phyloP scores from a whole-genome alignment of 139 green algal species.

The Picochlorum sp. region DNA sequence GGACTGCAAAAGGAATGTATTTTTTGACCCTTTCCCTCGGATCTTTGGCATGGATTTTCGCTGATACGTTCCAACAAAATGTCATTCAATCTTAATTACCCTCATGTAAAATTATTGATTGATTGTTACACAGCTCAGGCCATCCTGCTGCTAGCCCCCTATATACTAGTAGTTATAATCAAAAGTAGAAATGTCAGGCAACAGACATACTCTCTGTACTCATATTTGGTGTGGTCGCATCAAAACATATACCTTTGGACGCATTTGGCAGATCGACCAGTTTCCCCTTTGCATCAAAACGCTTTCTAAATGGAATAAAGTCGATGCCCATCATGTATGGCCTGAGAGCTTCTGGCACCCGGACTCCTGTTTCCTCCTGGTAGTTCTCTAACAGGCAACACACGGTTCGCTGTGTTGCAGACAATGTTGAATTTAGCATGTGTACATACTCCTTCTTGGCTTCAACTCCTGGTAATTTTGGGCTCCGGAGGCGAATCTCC shows the following conservation, averaged over 20 bases:
- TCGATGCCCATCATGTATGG: slow-evolving; percentile 88
- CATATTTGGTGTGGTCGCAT: not conserved
- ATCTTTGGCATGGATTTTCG: too few relatives aligned
- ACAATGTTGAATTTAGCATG: slow-evolving; percentile 96
- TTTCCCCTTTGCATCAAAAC: slow-evolving; percentile 58
- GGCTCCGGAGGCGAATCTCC: slow-evolving; percentile 61
- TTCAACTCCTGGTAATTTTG: slow-evolving; percentile 46
- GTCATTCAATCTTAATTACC: too few relatives aligned
- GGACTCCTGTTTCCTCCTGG: slow-evolving; percentile 32
- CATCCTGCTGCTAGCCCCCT: too few relatives aligned
- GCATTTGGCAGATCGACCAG: slow-evolving; percentile 28
- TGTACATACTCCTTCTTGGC: slow-evolving; percentile 84
- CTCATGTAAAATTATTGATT: too few relatives aligned
- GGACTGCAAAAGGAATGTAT: too few relatives aligned
- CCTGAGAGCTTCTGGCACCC: slow-evolving; percentile 57
- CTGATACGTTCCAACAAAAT: too few relatives aligned
- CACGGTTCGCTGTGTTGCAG: slow-evolving; percentile 91
- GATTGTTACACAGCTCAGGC: too few relatives aligned
- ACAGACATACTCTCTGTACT: not conserved
- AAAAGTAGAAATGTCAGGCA: too few relatives aligned
- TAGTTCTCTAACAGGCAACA: slow-evolving; percentile 98
- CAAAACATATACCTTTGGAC: not conserved
- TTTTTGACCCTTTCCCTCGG: too few relatives aligned
- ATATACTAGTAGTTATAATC: too few relatives aligned
- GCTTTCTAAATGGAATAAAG: slow-evolving; percentile 82